phyloP scores from a whole-genome alignment of 2,329 filamentous ascomycete species.

The Pseudocercospora fuligena region DNA sequence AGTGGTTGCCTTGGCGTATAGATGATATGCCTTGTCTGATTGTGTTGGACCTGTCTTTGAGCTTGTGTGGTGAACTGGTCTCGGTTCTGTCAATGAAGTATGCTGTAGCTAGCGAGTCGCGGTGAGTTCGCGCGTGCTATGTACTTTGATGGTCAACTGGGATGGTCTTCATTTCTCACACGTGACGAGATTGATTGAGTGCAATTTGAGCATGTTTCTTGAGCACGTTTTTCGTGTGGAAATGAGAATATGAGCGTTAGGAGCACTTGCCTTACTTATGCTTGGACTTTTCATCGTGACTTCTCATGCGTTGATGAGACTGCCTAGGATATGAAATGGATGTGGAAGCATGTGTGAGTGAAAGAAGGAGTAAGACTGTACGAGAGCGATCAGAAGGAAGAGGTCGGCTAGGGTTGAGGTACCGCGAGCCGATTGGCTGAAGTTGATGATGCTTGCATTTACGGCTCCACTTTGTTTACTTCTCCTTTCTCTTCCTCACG shows the following conservation, averaged over 20 bases:
- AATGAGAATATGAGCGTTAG: background rate
- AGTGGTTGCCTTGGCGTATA: too few species aligned
- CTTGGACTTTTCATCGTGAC: background rate
- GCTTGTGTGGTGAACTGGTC: background rate
- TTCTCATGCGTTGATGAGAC: background rate
- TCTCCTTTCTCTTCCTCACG: too few species aligned
- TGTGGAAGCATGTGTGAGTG: background rate
- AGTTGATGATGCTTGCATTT: too few species aligned
- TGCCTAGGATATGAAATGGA: too few species aligned
- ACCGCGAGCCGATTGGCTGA: too few species aligned
- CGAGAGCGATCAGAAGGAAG: too few species aligned
- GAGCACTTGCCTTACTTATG: background rate
- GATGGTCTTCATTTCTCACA: constrained; percentile 2
- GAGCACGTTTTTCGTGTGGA: constrained; percentile 3
- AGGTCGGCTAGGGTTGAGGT: too few species aligned
- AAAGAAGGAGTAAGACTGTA: background rate
- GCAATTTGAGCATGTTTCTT: constrained; percentile 9
- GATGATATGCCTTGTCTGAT: background rate
- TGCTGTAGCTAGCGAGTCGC: background rate
- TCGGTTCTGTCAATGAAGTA: background rate
- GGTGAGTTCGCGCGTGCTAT: background rate
- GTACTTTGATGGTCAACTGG: constrained; percentile 2
- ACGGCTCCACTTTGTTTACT: too few species aligned
- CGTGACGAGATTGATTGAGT: constrained; percentile 6
- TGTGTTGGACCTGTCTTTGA: background rate